Percentiles rank a stretch among this genome's conserved stretches.
These are phyloP conservation scores for Omphalotus guepiniiformis DNA, from an alignment of 768 basidiomycete species.

Conservation along the genomic window DNA sequence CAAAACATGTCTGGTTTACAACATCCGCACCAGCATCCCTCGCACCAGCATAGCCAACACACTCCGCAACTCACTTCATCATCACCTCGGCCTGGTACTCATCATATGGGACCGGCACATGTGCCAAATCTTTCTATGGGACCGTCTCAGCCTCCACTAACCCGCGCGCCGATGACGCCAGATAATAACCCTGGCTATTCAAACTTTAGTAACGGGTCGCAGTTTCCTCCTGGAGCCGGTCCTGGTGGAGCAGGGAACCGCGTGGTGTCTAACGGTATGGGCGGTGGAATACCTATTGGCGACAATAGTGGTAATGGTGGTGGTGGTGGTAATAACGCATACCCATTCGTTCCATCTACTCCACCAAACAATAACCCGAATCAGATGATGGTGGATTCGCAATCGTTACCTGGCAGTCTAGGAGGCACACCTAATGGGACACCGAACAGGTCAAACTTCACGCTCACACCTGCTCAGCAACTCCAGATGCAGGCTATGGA, in stretches of 20 bases:
- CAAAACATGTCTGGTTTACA: constrained; percentile 18
- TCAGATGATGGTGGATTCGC: constrained; percentile 38
- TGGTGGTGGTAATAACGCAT: constrained; percentile 26
- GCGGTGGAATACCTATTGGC: neutral
- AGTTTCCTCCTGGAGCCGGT: constrained; percentile 17
- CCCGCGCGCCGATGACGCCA: constrained; percentile 40
- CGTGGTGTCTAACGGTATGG: neutral
- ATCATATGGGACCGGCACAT: neutral
- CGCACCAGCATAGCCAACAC: too few relatives aligned
- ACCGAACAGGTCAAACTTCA: constrained; percentile 39
- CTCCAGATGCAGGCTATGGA: constrained; percentile 48
- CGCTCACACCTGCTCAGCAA: constrained; percentile 61
- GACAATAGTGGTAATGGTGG: too few relatives aligned
- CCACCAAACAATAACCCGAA: constrained; percentile 37
- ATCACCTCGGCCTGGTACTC: neutral
- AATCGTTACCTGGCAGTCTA: constrained; percentile 32
- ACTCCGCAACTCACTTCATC: neutral
- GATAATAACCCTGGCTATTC: constrained; percentile 35
- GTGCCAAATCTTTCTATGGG: constrained; percentile 21
- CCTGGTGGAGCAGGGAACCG: neutral
- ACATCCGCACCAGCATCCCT: too few relatives aligned
- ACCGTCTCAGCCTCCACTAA: constrained; percentile 35
- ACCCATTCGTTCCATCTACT: constrained; percentile 42
- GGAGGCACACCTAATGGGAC: constrained; percentile 35
- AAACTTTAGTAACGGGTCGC: constrained; percentile 28